Conservation (phyloP, 129 eudicot genomes). For the Flaveria brownii region DNA sequence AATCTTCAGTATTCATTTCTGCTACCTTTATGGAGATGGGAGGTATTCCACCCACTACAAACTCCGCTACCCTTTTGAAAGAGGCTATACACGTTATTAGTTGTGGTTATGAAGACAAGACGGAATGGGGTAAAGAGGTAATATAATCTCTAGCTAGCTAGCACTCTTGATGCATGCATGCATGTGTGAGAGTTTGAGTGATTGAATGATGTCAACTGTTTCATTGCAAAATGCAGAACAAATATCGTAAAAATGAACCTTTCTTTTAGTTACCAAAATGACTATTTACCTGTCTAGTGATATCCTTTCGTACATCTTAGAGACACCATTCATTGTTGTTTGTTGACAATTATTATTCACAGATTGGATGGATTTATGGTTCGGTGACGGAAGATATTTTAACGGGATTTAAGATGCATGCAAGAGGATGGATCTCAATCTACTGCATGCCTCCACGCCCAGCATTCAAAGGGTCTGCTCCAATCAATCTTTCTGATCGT, state of each 20-base stretch:
- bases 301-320: background rate
- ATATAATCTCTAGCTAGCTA: background rate
- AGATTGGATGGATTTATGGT: conserved; percentile 80
- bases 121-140: conserved; percentile 87
- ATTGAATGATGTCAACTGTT: background rate
- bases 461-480: conserved; percentile 79
- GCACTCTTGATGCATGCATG: background rate
- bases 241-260: too few relatives aligned
- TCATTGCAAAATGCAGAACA: too few relatives aligned
- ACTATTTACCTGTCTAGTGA: conserved; percentile 11
- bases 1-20: too few relatives aligned
- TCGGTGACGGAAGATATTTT: conserved; percentile 79
- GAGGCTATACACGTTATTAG: conserved; percentile 76
- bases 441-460: conserved; percentile 77
- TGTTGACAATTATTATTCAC: conserved; percentile 9
- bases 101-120: conserved; percentile 72
- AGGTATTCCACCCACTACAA: conserved; percentile 48
- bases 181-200: background rate
- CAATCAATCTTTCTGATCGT: conserved; percentile 82
- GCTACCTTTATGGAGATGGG: conserved; percentile 63
- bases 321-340: background rate
- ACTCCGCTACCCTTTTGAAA: conserved; percentile 52
- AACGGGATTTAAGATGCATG: conserved; percentile 77
- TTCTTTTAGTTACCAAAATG: conserved; percentile 3
- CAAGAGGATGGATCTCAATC: conserved; percentile 69